These are phyloP conservation scores for Primulina eburnea DNA, from an alignment of 257 asterid species.

Conservation along the genomic window DNA sequence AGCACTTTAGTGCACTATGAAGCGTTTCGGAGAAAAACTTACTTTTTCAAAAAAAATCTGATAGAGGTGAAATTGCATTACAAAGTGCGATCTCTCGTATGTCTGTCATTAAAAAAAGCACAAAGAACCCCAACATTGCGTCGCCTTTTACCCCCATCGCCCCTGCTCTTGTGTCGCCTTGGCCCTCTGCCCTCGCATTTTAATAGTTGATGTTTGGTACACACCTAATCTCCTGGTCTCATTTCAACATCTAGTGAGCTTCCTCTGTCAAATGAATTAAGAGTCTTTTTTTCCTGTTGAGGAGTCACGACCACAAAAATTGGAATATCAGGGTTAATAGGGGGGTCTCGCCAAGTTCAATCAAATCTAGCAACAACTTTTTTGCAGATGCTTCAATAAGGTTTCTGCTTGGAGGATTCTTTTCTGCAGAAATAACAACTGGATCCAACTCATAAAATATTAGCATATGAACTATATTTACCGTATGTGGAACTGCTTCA, in stretches of 20 bases:
- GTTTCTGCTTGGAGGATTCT: constrained; percentile 53
- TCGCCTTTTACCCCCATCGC: too few species aligned
- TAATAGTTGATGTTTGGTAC: constrained; percentile 19
- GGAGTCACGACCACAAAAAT: constrained; percentile 38
- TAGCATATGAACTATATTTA: constrained; percentile 74
- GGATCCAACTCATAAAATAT: constrained; percentile 71
- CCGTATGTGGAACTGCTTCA: constrained; percentile 74
- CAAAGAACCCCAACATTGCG: too few species aligned
- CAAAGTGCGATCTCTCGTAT: too few species aligned
- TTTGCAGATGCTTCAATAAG: constrained; percentile 64
- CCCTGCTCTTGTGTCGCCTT: too few species aligned
- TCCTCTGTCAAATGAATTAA: constrained; percentile 24
- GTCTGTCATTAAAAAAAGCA: too few species aligned
- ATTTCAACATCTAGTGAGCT: constrained; percentile 34
- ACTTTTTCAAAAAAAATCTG: too few species aligned
- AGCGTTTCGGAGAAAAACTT: neutral
- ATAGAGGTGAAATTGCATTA: too few species aligned
- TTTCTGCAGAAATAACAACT: constrained; percentile 45
- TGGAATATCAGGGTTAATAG: constrained; percentile 53
- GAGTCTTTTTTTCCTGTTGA: constrained; percentile 38
- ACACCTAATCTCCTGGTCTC: constrained; percentile 75
- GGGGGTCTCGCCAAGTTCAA: constrained; percentile 61
- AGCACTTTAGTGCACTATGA: too few species aligned
- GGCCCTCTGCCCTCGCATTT: too few species aligned
- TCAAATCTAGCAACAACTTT: constrained; percentile 66